These are phyloP conservation scores for Posidonia australis DNA, from an alignment of 106 monocot genomes.

Conservation along the genomic window DNA sequence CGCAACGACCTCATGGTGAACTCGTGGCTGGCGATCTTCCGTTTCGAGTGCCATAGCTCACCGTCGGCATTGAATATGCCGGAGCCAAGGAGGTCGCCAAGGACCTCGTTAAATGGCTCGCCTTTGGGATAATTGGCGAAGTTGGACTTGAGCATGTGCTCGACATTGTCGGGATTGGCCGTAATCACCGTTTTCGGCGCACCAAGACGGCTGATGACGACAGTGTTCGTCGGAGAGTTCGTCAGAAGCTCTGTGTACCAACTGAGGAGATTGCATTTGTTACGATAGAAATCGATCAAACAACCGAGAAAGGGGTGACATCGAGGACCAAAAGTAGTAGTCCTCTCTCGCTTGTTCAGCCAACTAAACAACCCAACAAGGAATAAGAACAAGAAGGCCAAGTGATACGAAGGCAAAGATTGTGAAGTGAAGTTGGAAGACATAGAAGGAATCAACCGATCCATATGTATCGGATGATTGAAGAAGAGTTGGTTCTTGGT, in stretches of 20 bases:
- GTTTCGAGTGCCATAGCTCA: slow-evolving; percentile 9
- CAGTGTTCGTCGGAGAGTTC: slow-evolving; percentile 11
- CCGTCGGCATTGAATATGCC: slow-evolving; percentile 28
- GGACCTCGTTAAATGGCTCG: background rate
- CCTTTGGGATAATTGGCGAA: slow-evolving; percentile 23
- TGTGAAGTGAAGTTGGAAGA: too few species aligned
- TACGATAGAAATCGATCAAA: slow-evolving; percentile 10
- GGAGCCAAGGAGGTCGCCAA: slow-evolving; percentile 17
- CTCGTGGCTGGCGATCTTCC: slow-evolving; percentile 17
- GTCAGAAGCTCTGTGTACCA: slow-evolving; percentile 21
- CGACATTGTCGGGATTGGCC: slow-evolving; percentile 13
- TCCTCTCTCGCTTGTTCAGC: too few species aligned
- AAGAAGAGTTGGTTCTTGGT: too few species aligned
- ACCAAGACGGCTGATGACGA: slow-evolving; percentile 12
- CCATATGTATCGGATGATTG: too few species aligned
- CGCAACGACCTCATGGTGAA: slow-evolving; percentile 7
- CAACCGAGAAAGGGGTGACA: slow-evolving; percentile 8
- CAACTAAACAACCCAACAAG: too few species aligned
- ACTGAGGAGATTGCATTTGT: slow-evolving; percentile 8
- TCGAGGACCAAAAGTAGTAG: too few species aligned
- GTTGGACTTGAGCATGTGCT: slow-evolving; percentile 18
- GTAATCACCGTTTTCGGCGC: slow-evolving; percentile 10
- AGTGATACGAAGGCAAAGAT: too few species aligned
- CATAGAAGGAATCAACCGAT: too few species aligned
- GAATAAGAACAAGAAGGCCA: too few species aligned